A percentile compares a stretch with the other conserved stretches of the same genome.
These are phyloP conservation scores for Mollisia scopiformis DNA, from an alignment of 2,329 filamentous ascomycete species.

Conservation along the genomic window DNA sequence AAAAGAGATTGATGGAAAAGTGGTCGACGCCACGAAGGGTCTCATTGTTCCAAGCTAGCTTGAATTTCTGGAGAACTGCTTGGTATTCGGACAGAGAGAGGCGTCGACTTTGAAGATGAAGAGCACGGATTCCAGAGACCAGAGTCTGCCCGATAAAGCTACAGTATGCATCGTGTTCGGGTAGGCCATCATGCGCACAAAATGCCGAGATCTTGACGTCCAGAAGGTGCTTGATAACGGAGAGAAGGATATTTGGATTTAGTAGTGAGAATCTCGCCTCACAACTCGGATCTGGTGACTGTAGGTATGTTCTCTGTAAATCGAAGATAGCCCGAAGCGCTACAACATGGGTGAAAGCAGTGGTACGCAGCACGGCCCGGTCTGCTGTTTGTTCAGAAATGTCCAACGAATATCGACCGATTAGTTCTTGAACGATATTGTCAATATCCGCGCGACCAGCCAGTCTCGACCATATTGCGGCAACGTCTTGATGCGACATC, in stretches of 20 bases:
- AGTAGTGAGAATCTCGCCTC: slow-evolving; percentile 10
- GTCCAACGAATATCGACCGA: slow-evolving; percentile 13
- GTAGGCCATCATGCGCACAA: slow-evolving; percentile 3
- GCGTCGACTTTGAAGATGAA: slow-evolving; percentile 7
- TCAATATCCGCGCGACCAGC: slow-evolving; percentile 14
- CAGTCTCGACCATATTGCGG: slow-evolving; percentile 14
- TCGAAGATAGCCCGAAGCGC: slow-evolving; percentile 16
- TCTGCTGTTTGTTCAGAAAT: not conserved
- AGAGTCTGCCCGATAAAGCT: slow-evolving; percentile 13
- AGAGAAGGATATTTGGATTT: slow-evolving; percentile 3
- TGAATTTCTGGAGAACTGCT: not conserved
- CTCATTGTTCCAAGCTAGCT: slow-evolving; percentile 9
- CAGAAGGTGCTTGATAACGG: slow-evolving; percentile 9
- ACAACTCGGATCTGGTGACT: slow-evolving; percentile 9
- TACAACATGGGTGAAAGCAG: slow-evolving; percentile 13
- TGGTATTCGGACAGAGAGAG: slow-evolving; percentile 7
- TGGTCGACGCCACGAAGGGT: slow-evolving; percentile 7
- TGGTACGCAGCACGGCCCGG: slow-evolving; percentile 2
- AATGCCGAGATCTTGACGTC: slow-evolving; percentile 11
- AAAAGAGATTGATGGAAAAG: slow-evolving; percentile 10
- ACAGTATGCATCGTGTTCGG: slow-evolving; percentile 8
- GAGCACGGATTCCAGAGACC: slow-evolving; percentile 12
- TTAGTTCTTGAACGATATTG: slow-evolving; percentile 17
- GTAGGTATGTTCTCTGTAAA: slow-evolving; percentile 16
- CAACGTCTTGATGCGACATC: slow-evolving; percentile 18